Conservation (phyloP, 2,329 filamentous ascomycete species). For the Tolypocladium ovalisporum region DNA sequence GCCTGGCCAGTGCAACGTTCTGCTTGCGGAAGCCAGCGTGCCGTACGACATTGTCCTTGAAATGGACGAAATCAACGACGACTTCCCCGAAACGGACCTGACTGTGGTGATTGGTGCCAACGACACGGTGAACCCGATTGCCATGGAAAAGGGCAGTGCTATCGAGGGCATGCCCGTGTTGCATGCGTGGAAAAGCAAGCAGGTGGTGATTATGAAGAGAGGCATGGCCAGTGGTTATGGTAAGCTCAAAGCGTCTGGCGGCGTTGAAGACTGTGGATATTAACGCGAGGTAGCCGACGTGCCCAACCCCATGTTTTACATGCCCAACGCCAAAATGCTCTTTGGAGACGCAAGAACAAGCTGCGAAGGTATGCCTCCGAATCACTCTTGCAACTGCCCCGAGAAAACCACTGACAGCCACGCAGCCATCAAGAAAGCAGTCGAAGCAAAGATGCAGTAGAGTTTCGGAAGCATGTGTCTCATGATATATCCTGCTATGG, state of each 20-base stretch:
- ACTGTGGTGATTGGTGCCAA: constrained; percentile 87
- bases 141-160: constrained; percentile 68
- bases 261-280: neutral
- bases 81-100: constrained; percentile 76
- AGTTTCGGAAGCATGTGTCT: neutral
- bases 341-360: constrained; percentile 82
- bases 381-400: no score
- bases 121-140: constrained; percentile 86
- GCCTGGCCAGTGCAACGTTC: constrained; percentile 87
- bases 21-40: constrained; percentile 78
- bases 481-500: neutral
- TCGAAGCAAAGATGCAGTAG: constrained; percentile 9
- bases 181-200: constrained; percentile 89
- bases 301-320: constrained; percentile 88
- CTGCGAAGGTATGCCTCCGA: constrained; percentile 54
- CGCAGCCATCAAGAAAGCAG: constrained; percentile 8
- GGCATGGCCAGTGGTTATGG: constrained; percentile 82
- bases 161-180: constrained; percentile 91
- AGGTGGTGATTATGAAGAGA: constrained; percentile 88
- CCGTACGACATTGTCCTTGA: constrained; percentile 88
- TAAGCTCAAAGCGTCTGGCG: constrained; percentile 25
- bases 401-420: neutral
- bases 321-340: constrained; percentile 81
- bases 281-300: constrained; percentile 55
- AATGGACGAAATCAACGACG: constrained; percentile 95